Conservation (phyloP, 2,329 filamentous ascomycete species). For the Fusarium nygamai region DNA sequence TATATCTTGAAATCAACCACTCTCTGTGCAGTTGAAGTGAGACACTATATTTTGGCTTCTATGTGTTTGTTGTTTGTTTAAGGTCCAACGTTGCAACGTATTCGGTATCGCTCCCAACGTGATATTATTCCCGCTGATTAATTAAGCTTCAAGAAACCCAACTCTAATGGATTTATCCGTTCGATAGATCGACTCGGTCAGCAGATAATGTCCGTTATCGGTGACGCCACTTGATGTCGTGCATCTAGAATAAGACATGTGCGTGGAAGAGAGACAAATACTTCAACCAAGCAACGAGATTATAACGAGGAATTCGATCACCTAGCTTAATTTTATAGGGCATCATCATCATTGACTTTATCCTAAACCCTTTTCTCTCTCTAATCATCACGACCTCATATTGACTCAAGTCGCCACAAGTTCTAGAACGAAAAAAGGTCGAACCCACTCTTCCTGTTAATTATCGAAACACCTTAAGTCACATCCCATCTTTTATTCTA, state of each 20-base stretch:
- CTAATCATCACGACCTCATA: neutral
- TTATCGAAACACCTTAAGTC: conserved; percentile 3
- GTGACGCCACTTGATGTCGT: conserved; percentile 27
- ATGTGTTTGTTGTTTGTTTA: neutral
- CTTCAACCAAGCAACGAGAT: conserved; percentile 5
- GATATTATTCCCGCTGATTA: neutral
- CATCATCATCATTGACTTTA: neutral
- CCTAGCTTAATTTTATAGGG: neutral
- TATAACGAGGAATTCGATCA: neutral
- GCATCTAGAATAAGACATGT: conserved; percentile 12
- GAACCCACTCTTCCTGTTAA: neutral
- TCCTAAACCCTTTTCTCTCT: neutral
- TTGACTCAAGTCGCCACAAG: conserved; percentile 2
- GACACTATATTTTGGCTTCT: neutral
- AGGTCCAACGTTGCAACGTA: neutral
- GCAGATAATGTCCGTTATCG: conserved; percentile 30
- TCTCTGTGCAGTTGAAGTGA: neutral
- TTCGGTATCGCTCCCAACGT: neutral
- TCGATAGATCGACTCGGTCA: neutral
- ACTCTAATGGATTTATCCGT: neutral
- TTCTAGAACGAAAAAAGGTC: neutral
- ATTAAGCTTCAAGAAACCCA: neutral
- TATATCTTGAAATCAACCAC: neutral
- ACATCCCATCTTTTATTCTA: neutral
- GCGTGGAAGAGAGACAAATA: neutral